Evolutionary conservation across 768 basidiomycete genomes (phyloP).

Genomic region (Rhizopogon vesiculosus): DNA sequence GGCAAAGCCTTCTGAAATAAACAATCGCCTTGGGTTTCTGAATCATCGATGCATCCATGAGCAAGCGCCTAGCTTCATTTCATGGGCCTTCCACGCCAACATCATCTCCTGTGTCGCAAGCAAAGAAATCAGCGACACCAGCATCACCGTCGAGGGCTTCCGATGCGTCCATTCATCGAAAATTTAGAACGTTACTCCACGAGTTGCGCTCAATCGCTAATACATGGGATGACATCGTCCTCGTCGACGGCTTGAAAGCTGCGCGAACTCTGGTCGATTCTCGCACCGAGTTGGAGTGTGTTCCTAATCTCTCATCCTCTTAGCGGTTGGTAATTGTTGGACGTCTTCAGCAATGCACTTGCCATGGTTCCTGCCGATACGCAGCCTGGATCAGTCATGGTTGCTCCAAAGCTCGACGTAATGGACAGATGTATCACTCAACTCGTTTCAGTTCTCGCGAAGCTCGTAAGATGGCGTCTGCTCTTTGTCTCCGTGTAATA

Average conservation of each 20-base stretch:
- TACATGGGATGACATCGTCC: conserved; percentile 83
- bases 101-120: conserved; percentile 53
- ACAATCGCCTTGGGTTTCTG: not conserved
- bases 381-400: conserved; percentile 53
- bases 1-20: conserved; percentile 7
- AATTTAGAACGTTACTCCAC: conserved; percentile 59
- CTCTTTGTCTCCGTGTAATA: not conserved
- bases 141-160: conserved; percentile 37
- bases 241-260: conserved; percentile 76
- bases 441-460: conserved; percentile 52
- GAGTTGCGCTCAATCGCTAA: conserved; percentile 59
- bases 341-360: conserved; percentile 53
- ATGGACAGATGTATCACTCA: conserved; percentile 66
- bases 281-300: conserved; percentile 83
- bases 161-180: conserved; percentile 82
- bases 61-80: conserved; percentile 68
- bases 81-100: conserved; percentile 75
- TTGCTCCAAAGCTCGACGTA: conserved; percentile 57
- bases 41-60: conserved; percentile 27
- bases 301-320: conserved; percentile 5
- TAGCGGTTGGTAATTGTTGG: not conserved
- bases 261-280: conserved; percentile 67
- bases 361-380: conserved; percentile 44
- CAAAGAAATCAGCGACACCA: conserved; percentile 31
- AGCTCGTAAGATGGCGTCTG: conserved; percentile 50